Base-by-base conservation (phyloP, 2,329 filamentous ascomycete genomes). In the Pleurostoma richardsiae region DNA sequence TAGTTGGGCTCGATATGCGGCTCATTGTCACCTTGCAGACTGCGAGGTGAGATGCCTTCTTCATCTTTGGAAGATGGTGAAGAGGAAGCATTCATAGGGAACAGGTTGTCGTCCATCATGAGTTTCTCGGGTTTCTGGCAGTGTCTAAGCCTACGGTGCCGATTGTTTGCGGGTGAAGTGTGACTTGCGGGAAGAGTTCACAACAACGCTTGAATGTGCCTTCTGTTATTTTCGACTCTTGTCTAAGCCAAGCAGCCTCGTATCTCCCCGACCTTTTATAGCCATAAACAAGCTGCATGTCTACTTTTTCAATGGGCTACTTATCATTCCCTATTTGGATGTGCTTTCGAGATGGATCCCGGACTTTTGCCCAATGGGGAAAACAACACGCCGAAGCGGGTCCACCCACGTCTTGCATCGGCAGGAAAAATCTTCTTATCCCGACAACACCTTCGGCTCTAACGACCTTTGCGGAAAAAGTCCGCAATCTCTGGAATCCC, bases 1-100 rank as follows among this genome's bases (percentile, higher is more conserved):
- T 61, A 58, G 5, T 58, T 46, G 8, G n/a, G n/a, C 33, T 36
- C 33, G 33, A 8, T n/a, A 8, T 36, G 33, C n/a, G 8, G 33
- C n/a, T 41, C 40, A 29, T 41, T 41, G 19, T 41, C 19, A n/a
- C n/a, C 3, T 28, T 4, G 10, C 3, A n/a, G 5, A 26, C 5
- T 36, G 33, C n/a, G 8, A 36, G 33, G n/a, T 36, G n/a, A 8
- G 33, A 36, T n/a, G 33, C 33, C 33, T 36, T 36, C n/a, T 36
- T n/a, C 33, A 36, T 36, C 33, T 36, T 36, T 8, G 8, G 33
- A 36, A 8, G 33, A 36, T n/a, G 33, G 33, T n/a, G 33, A 8
- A 36, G n/a, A 36, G 33, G 33, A 36, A 36, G 33, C 8, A n/a
- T 36, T 36, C 8, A 36, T n/a, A 36, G 33, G 33, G 8, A 36